Base-by-base conservation (phyloP, 2,329 filamentous ascomycete genomes). In the Trichoderma oligosporum region DNA sequence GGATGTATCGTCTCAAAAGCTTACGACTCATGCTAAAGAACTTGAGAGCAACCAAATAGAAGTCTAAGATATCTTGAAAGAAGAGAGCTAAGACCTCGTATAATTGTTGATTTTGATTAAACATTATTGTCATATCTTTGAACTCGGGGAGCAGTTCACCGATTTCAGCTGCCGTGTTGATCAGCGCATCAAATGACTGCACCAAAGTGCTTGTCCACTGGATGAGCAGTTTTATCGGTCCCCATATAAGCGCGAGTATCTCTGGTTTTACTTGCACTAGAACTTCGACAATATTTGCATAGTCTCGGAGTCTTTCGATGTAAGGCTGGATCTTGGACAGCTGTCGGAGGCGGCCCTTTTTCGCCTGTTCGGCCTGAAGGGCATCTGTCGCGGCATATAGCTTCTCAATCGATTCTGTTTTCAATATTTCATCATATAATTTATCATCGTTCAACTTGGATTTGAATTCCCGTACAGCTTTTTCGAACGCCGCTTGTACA, bases 321-420 rank as follows among this genome's bases (percentile, higher is more conserved):
- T 63, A 74, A 1, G 66, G 66, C 6, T 60, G 9, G 24, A 73
- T 68, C 44, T 66, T 72, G 4, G 63, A 22, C n/a, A 73, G 46
- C 49, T 71, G 46, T 7, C 68, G 61, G 18, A 72, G 55, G 22
- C 57, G 47, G n/a, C 64, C 61, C n/a, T 57, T 44, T 16, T 56
- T 64, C 7, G 25, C 55, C 56, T 71, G 70, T 20, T 71, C 65
- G 16, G 62, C 60, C 56, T 74, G 71, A 16, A 74, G 60, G 41
- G 66, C 60, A 18, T 73, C 67, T 1, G 68, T 68, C 7, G 58
- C 48, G 47, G 71, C 63, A 54, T 71, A 73, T 4, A 73, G 66
- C 25, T 72, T 52, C 1, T 68, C 63, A n/a, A 69, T 68, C 7
- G 63, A 60, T 1, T 55, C 70, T 11, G 65, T 65, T 27, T 63